Evolutionary conservation across 306 rosid species (phyloP).

Genomic region (Vigna mungo): DNA sequence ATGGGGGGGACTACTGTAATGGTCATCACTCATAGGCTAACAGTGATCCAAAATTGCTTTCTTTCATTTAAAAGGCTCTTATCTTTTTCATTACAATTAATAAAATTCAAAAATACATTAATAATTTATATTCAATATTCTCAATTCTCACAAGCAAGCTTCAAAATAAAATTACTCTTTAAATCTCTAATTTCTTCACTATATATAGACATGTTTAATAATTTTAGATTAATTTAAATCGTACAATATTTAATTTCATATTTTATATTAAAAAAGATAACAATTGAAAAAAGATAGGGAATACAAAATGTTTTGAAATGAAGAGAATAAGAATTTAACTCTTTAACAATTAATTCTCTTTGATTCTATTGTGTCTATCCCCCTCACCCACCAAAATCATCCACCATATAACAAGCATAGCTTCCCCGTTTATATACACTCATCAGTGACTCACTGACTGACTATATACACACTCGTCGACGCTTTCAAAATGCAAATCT

Average conservation of each 20-base stretch:
- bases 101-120: background rate
- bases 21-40: no score
- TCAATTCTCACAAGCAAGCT: background rate
- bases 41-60: no score
- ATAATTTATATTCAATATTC: background rate
- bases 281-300: background rate
- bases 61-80: no score
- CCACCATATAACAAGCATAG: constrained; percentile 32
- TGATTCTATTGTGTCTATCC: constrained; percentile 21
- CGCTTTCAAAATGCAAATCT: constrained; percentile 17
- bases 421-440: constrained; percentile 59
- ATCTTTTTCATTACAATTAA: no score
- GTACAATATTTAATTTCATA: no score
- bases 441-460: constrained; percentile 40
- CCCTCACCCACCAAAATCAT: constrained; percentile 36
- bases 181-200: no score
- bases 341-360: background rate
- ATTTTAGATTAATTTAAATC: no score
- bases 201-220: no score
- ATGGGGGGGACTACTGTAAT: no score
- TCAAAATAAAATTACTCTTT: no score
- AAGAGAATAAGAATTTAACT: background rate
- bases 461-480: constrained; percentile 38
- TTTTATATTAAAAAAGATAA: no score
- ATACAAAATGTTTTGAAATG: background rate